These are phyloP conservation scores for Lasiosphaeria hispida DNA, from an alignment of 495 filamentous ascomycete genomes.

Conservation along the genomic window DNA sequence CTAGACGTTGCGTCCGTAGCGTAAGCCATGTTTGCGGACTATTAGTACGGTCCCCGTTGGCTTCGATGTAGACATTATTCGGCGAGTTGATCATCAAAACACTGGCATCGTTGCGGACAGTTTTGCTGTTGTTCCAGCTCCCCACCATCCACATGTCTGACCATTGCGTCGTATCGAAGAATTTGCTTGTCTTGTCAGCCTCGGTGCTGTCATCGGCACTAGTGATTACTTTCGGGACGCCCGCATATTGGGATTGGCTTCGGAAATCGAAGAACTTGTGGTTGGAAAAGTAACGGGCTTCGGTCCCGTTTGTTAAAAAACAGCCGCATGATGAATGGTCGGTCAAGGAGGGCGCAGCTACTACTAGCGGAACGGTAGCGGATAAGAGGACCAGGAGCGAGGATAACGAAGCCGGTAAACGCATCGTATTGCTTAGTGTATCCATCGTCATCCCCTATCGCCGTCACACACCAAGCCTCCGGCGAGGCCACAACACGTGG, in stretches of 20 bases:
- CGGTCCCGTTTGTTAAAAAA: conserved; percentile 47
- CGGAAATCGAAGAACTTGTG: conserved; percentile 72
- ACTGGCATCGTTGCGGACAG: conserved; percentile 38
- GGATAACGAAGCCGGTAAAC: conserved; percentile 15
- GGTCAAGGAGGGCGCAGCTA: conserved; percentile 20
- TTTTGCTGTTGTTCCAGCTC: conserved; percentile 51
- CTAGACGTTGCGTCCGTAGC: conserved; percentile 57
- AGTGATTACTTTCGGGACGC: conserved; percentile 36
- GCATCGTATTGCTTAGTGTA: background rate
- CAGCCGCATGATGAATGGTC: conserved; percentile 44
- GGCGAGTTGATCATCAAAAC: conserved; percentile 60
- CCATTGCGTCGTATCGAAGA: conserved; percentile 40
- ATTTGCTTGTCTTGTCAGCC: conserved; percentile 39
- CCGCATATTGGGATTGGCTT: conserved; percentile 38
- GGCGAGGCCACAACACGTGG: background rate
- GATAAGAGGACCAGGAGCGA: conserved; percentile 25
- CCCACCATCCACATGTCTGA: conserved; percentile 57
- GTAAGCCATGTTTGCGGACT: conserved; percentile 54
- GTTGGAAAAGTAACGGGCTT: conserved; percentile 55
- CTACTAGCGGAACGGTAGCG: conserved; percentile 14
- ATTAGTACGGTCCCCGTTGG: conserved; percentile 34
- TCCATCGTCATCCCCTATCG: conserved; percentile 6
- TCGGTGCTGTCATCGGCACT: conserved; percentile 27
- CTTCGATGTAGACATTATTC: conserved; percentile 63
- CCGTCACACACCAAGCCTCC: background rate